A percentile compares a stretch with the other conserved stretches of the same genome.
Conservation (phyloP, 2,329 filamentous ascomycete genomes). For the Xylariales sp. region DNA sequence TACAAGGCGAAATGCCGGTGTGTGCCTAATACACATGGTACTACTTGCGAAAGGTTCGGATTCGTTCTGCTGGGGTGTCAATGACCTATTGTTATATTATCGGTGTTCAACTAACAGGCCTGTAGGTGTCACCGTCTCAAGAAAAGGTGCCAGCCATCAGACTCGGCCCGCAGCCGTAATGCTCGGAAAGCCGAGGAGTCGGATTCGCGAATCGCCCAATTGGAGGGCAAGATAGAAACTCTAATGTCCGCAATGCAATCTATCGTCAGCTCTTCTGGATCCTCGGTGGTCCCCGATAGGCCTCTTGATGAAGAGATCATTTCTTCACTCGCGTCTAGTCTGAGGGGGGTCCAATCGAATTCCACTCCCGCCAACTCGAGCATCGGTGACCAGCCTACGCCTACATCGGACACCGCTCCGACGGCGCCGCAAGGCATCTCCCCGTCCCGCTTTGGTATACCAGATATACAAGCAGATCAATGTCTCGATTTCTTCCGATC, state of each 20-base stretch:
- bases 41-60: conserved; percentile 40
- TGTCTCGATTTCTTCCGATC: conserved; percentile 43
- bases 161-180: conserved; percentile 49
- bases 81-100: neutral
- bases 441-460: neutral
- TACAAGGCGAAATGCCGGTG: conserved; percentile 45
- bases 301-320: conserved; percentile 17
- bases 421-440: conserved; percentile 37
- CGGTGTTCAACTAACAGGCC: conserved; percentile 13
- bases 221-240: conserved; percentile 51
- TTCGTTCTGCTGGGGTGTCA: neutral
- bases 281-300: conserved; percentile 19
- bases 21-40: conserved; percentile 37
- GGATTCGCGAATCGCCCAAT: conserved; percentile 49
- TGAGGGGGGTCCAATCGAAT: neutral
- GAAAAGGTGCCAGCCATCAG: conserved; percentile 51
- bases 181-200: conserved; percentile 43
- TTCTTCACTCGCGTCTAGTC: conserved; percentile 12
- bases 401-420: conserved; percentile 27
- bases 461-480: conserved; percentile 37
- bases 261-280: conserved; percentile 35
- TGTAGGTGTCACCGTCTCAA: conserved; percentile 51
- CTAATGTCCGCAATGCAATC: conserved; percentile 50
- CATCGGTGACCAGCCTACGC: conserved; percentile 17
- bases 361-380: conserved; percentile 11